phyloP scores from a whole-genome alignment of 23 red algal species.

The Gracilaria gracilis region DNA sequence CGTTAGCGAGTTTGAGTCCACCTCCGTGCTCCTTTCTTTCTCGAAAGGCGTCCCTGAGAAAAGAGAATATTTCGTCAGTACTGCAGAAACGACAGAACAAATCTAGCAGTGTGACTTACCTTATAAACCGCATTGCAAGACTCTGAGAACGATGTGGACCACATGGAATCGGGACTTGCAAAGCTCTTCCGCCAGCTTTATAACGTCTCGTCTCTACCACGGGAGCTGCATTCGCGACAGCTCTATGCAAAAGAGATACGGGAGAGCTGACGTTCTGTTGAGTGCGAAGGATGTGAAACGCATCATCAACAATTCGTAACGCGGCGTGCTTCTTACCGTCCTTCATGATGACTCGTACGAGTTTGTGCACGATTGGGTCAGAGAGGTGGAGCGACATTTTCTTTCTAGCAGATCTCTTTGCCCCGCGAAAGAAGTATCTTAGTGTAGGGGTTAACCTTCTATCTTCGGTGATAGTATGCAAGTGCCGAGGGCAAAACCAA shows the following conservation, averaged over 20 bases:
- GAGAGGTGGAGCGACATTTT: constrained; percentile 71
- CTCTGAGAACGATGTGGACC: constrained; percentile 61
- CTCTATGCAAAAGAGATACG: constrained; percentile 45
- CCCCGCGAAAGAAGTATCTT: not conserved
- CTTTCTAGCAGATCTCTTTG: not conserved
- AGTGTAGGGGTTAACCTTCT: too few species aligned
- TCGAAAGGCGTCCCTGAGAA: constrained; percentile 62
- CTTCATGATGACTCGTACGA: constrained; percentile 80
- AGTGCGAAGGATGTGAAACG: constrained; percentile 48
- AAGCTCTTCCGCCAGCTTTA: constrained; percentile 46
- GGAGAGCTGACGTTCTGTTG: constrained; percentile 56
- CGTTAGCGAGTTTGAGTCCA: constrained; percentile 72
- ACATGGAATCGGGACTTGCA: constrained; percentile 79
- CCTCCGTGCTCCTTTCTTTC: constrained; percentile 77
- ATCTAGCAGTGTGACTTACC: constrained; percentile 20
- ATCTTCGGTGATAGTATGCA: too few species aligned
- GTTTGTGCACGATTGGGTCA: constrained; percentile 60
- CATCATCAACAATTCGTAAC: constrained; percentile 74
- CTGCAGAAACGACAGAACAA: not conserved
- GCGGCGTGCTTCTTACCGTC: constrained; percentile 80
- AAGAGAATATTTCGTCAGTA: not conserved
- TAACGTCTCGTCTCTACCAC: constrained; percentile 70
- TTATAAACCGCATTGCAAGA: constrained; percentile 75
- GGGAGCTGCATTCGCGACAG: constrained; percentile 73
- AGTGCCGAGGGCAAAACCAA: too few species aligned